Evolutionary conservation across 2,329 filamentous ascomycete genomes (phyloP), one percentile per base, ranked within the genome.

Genomic region (Fusarium ambrosium): DNA sequence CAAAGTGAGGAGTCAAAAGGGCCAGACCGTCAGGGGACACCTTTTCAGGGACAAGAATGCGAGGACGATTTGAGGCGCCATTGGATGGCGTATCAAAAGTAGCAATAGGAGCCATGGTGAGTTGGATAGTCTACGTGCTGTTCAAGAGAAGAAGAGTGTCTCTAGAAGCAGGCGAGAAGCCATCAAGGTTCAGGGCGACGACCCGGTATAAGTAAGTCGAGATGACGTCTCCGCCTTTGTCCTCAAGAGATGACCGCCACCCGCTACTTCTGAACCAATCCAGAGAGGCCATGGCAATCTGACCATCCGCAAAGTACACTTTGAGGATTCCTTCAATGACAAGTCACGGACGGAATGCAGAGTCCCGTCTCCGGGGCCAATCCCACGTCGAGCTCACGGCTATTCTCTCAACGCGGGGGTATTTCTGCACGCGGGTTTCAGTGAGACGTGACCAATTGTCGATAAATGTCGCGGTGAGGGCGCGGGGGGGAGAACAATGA

Each of bases 11-110:
- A 37, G 89, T 87, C 41, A 96, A 87, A 22, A 95, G 85, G 20
- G 91, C 89, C 20, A 96, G 86, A 13, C 94, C 94, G 81, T 96
- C 94, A n/a, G 91, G 86, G 1, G 93, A 95, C 53, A 96, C 89
- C 81, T 95, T 95, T 80, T 96, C 94, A 1, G 94, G 92, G 45
- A 95, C 93, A 32, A 97, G 89, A 71, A 95, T 89, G 55, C 85
- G 84, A 55, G 83, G 82, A 59, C 80, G 79, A 36, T 59, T 67
- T 29, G 68, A 55, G 36, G 64, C 60, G 59, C 45, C 56, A 51
- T 59, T 58, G 11, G 74, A 67, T 20, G 64, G 68, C 56, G 69
- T 58, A 55, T 78, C 77, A 45, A 69, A 66, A 56, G 77, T 79
- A 72, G 81, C 79, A 51, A 74, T 77, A 10, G 79, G 79, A 36